Evolutionary conservation across 306 rosid genomes (phyloP), one percentile per base, ranked within the genome.

Genomic region (Cucurbita ficifolia): DNA sequence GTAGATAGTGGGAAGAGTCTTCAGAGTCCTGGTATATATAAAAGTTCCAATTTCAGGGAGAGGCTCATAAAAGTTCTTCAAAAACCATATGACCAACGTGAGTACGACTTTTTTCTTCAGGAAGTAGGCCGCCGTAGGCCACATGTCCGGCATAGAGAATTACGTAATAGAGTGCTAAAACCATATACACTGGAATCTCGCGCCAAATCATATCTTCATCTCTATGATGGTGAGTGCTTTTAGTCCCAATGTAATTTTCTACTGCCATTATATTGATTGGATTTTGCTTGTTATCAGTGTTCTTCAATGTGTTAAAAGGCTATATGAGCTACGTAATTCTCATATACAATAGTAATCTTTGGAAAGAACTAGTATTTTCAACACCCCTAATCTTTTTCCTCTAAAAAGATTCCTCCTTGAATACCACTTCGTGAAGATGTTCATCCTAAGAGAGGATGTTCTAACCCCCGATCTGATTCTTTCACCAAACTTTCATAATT

Each of bases 61-160:
- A 81, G 82, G 68, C 92, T 93, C 43, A 54, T 84, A 86, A 74
- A 87, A 76, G 58, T 43, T 68, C 89, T 90, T 73, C 70, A 75
- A 70, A 82, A 70, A 75, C 98, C 94, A 24, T 93, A 79, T 70
- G 71, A 86, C 79, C 54, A 70, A 45, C 24, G 67, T 24, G 88
- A 93, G 79, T 75, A 35, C 45, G 38, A 76, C 10, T 0, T 0
- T 17, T 77, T 60, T 39, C 45, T 75, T 67, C 16, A 63, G 7
- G 78, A 74, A 69, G 83, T 77, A 22, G 14, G 7, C 38, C 1
- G 22, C 7, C 73, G 5, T 56, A 85, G 17, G 83, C 67, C 50
- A 75, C 72, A 8, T 45, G 52, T 29, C 19, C 75, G 80, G 3
- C 73, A 83, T 40, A 49, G 67, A 53, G 82, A 81, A 38, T 46